Evolutionary conservation across 1,284 basidiomycete species (phyloP).

Genomic region (Garcileccinum viscosum): DNA sequence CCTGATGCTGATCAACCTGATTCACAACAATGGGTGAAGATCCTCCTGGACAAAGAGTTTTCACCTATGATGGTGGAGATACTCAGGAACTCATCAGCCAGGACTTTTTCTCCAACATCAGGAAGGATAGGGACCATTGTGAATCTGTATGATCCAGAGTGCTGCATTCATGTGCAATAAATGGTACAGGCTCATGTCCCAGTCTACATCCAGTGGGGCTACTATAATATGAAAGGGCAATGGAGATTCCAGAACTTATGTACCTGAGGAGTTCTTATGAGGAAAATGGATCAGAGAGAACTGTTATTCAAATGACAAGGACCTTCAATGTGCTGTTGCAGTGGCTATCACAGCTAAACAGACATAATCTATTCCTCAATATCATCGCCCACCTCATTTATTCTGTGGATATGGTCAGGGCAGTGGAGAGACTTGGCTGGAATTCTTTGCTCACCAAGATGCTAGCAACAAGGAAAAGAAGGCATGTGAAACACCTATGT

Average conservation of each 20-base stretch:
- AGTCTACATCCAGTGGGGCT: conserved; percentile 7
- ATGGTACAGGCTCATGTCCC: conserved; percentile 9
- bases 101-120: background rate
- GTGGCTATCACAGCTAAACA: background rate
- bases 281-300: conserved; percentile 7
- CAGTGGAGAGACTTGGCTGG: background rate
- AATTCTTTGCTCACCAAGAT: background rate
- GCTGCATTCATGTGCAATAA: background rate
- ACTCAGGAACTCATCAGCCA: conserved; percentile 7
- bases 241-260: background rate
- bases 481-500: background rate
- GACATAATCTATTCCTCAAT: background rate
- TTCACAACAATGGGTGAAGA: no score
- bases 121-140: background rate
- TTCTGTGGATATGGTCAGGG: background rate
- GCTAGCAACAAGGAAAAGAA: background rate
- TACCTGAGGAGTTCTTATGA: background rate
- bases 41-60: conserved; percentile 12
- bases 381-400: background rate
- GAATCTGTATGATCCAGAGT: background rate
- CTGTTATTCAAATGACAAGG: background rate
- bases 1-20: no score
- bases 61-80: conserved; percentile 12
- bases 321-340: background rate
- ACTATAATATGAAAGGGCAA: background rate